Conservation (phyloP, 345 rosid genomes). For the Nasturtium officinale region DNA sequence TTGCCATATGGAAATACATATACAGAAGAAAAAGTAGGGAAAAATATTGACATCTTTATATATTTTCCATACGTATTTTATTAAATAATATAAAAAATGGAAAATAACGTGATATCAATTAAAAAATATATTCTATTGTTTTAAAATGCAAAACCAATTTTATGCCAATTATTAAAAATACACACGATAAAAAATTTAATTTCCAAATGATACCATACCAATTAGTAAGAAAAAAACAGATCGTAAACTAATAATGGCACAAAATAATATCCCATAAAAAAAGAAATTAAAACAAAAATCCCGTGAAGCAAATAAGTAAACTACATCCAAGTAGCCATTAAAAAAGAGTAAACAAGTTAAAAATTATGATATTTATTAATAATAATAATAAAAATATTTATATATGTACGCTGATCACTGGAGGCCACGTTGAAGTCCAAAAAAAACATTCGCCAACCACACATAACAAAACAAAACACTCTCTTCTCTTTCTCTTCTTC, state of each 20-base stretch:
- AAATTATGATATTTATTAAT: no score
- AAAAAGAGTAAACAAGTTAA: no score
- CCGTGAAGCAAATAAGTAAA: neutral
- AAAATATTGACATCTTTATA: no score
- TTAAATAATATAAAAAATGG: no score
- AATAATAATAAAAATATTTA: no score
- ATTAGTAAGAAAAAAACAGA: neutral
- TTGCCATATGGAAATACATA: neutral
- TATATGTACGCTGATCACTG: conserved; percentile 2
- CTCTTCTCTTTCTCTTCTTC: conserved; percentile 12
- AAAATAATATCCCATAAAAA: neutral
- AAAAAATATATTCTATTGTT: no score
- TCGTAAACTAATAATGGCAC: neutral
- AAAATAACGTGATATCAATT: no score
- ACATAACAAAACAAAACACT: conserved; percentile 20
- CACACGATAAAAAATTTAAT: neutral
- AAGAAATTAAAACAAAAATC: neutral
- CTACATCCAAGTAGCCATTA: no score
- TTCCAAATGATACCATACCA: neutral
- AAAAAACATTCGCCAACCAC: conserved; percentile 28
- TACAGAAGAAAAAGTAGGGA: neutral
- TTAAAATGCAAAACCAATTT: no score
- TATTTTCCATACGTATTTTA: no score
- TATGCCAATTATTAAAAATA: neutral
- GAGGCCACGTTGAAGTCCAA: conserved; percentile 31